These are phyloP conservation scores for Plasmodium coatneyi DNA, from an alignment of 169 alveolate species.

Conservation along the genomic window DNA sequence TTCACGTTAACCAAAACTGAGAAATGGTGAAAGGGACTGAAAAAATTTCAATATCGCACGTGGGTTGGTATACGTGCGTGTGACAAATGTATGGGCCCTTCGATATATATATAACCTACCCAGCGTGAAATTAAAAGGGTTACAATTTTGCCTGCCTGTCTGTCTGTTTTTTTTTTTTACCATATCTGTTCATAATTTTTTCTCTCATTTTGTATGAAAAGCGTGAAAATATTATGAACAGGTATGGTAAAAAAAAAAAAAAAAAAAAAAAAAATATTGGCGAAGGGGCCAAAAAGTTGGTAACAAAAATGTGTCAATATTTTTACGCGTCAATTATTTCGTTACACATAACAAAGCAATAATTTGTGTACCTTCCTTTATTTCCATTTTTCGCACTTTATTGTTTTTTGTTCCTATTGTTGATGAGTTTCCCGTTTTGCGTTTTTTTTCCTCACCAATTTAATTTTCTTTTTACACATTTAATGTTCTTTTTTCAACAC, in stretches of 20 bases:
- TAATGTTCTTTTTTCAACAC: background rate
- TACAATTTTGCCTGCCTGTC: background rate
- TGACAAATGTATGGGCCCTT: background rate
- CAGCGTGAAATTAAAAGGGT: background rate
- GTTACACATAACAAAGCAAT: background rate
- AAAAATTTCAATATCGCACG: background rate
- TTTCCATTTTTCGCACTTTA: background rate
- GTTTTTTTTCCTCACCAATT: background rate
- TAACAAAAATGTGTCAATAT: background rate
- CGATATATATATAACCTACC: background rate
- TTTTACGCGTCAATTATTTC: background rate
- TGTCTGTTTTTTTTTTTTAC: background rate
- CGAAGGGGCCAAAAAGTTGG: background rate
- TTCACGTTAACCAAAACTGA: background rate
- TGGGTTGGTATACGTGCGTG: background rate
- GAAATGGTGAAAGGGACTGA: background rate
- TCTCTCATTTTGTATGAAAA: background rate
- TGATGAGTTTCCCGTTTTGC: background rate
- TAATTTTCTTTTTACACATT: background rate
- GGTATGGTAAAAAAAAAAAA: background rate
- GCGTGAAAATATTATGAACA: constrained; percentile 5
- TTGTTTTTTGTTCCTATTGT: background rate
- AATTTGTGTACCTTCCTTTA: background rate
- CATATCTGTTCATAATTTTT: background rate
- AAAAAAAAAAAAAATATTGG: background rate